phyloP scores from a whole-genome alignment of 208 protist genomes.

The Trypanosoma melophagium region DNA sequence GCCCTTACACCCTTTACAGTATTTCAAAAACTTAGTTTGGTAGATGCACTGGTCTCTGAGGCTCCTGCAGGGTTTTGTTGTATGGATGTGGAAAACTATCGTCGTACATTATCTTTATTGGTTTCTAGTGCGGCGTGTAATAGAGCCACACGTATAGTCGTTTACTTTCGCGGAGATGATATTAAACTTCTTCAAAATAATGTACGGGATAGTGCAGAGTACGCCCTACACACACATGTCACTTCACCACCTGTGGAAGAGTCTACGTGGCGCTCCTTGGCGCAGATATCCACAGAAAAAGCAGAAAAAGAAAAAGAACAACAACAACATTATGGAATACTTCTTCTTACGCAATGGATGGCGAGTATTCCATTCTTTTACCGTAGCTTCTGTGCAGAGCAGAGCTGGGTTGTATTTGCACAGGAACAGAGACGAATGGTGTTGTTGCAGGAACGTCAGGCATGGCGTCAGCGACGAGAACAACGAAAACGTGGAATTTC shows the following conservation, averaged over 20 bases:
- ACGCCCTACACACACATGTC: constrained; percentile 73
- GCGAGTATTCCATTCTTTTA: constrained; percentile 67
- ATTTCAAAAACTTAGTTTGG: constrained; percentile 67
- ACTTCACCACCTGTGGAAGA: constrained; percentile 72
- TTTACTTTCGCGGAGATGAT: constrained; percentile 87
- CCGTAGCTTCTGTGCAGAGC: constrained; percentile 75
- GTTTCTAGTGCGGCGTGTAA: constrained; percentile 60
- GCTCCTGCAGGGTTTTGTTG: constrained; percentile 11
- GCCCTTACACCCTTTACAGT: constrained; percentile 32
- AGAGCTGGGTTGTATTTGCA: constrained; percentile 72
- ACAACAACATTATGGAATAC: constrained; percentile 20
- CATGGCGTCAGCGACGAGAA: constrained; percentile 31
- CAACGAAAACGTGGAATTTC: constrained; percentile 3
- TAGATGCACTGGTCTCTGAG: constrained; percentile 41
- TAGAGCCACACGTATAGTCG: constrained; percentile 71
- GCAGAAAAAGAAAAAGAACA: too few species aligned
- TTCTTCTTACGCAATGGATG: constrained; percentile 68
- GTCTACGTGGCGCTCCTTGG: constrained; percentile 31
- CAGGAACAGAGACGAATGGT: constrained; percentile 79
- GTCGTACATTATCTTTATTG: constrained; percentile 25
- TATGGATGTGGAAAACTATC: constrained; percentile 2
- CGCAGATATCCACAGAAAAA: constrained; percentile 14
- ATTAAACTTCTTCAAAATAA: constrained; percentile 80
- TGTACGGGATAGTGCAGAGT: constrained; percentile 54
- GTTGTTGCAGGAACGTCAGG: constrained; percentile 50